These are phyloP conservation scores for Epichloe brachyelytri DNA, from an alignment of 2,329 filamentous ascomycete species.

Conservation along the genomic window DNA sequence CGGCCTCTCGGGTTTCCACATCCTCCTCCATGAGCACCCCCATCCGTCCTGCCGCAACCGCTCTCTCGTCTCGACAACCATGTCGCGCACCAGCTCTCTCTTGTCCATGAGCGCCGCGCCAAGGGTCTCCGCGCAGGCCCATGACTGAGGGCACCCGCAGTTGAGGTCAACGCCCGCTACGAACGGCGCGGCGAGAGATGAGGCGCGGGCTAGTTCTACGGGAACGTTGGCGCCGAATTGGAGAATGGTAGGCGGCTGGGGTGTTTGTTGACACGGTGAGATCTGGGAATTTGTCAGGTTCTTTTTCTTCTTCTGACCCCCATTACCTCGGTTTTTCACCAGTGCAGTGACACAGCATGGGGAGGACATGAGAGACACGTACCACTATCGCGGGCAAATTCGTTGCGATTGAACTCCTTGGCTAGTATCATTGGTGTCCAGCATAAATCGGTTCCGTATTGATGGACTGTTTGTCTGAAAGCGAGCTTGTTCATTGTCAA, in stretches of 20 bases:
- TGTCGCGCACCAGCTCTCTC: slow-evolving; percentile 51
- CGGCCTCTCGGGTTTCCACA: slow-evolving; percentile 31
- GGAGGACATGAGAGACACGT: slow-evolving; percentile 2
- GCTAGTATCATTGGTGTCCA: slow-evolving; percentile 64
- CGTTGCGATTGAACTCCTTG: slow-evolving; percentile 54
- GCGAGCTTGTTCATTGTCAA: slow-evolving; percentile 36
- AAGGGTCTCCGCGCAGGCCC: slow-evolving; percentile 55
- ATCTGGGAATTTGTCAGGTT: slow-evolving; percentile 25
- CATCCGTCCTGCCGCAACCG: slow-evolving; percentile 40
- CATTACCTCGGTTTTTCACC: no score
- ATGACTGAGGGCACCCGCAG: slow-evolving; percentile 61
- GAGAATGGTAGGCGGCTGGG: slow-evolving; percentile 47
- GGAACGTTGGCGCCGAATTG: slow-evolving; percentile 55
- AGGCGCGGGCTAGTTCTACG: slow-evolving; percentile 48
- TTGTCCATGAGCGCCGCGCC: slow-evolving; percentile 58
- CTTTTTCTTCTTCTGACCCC: not conserved
- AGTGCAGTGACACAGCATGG: no score
- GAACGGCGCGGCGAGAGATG: slow-evolving; percentile 47
- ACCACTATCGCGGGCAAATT: slow-evolving; percentile 48
- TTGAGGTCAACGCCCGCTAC: slow-evolving; percentile 56
- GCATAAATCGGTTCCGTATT: slow-evolving; percentile 52
- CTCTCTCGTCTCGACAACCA: slow-evolving; percentile 45
- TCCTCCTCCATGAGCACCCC: slow-evolving; percentile 32
- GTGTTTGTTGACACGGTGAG: slow-evolving; percentile 44
- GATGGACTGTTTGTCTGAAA: slow-evolving; percentile 53